Evolutionary conservation across 2,329 filamentous ascomycete genomes (phyloP), one percentile per base, ranked within the genome.

Genomic region (Penicillium sp.): DNA sequence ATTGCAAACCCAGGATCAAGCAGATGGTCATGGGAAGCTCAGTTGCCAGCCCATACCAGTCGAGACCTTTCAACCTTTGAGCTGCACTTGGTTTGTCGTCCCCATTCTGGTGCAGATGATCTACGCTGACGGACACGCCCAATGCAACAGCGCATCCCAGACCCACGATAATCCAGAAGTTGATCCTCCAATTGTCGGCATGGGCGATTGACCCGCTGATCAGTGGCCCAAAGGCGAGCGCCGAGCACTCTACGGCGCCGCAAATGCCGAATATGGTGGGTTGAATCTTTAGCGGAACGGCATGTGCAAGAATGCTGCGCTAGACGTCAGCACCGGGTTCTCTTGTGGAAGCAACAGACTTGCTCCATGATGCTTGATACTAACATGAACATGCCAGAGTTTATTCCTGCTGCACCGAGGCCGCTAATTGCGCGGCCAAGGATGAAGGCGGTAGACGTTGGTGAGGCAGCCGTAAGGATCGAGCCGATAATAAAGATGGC

Each of bases 1-100:
- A 79, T 58, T 81, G 76, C 9, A 82, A 65, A 3, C 74, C 77
- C 0, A 81, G 68, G n/a, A 81, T 61, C 35, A 77, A 72, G 60
- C 68, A 74, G 26, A 76, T 60, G 73, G 62, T 9, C 68, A 67
- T 2, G 65, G 70, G 59, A 78, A 69, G 11, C 5, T 30, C 11
- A 18, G 20, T 42, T 5, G 40, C 18, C 12, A 59, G 23, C 3
- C 57, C 57, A 20, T 7, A 21, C 38, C n/a, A 30, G 52, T 59
- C 57, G 21, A 59, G 35, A 24, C 56, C 23, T 26, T 52, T 56
- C 26, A 52, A 38, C 38, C 35, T 47, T 47, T 47, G 24, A 30
- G 24, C 18, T 26, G 14, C 26, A 30, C 23, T 30, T n/a, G 6
- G 23, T 47, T 47, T 28, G 45, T 47, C 45, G 24, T 47, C 45